Conservation (phyloP, 768 basidiomycete genomes). For the Tylopilus subfusipes region DNA sequence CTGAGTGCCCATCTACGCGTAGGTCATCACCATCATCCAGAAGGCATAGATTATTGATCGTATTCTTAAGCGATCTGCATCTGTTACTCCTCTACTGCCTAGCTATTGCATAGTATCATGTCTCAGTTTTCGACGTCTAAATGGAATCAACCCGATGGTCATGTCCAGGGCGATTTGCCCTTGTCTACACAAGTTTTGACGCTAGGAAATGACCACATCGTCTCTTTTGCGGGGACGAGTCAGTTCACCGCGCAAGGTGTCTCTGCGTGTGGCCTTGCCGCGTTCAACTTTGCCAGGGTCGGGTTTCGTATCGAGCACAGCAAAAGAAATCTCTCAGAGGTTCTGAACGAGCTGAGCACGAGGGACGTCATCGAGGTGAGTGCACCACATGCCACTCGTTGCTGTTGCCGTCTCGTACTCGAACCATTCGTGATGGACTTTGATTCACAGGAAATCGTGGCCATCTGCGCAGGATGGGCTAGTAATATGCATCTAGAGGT, state of each 20-base stretch:
- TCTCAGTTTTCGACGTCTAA: not conserved
- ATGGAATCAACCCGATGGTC: not conserved
- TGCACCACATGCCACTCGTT: not conserved
- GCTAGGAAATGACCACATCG: conserved; percentile 35
- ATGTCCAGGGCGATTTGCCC: not conserved
- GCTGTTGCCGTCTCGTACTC: not conserved
- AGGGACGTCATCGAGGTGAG: conserved; percentile 27
- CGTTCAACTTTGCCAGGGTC: conserved; percentile 59
- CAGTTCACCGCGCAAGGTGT: conserved; percentile 48
- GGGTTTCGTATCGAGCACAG: conserved; percentile 34
- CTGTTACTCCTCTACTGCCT: not conserved
- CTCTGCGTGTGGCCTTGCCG: conserved; percentile 65
- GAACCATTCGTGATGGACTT: not conserved
- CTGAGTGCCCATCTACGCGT: not conserved
- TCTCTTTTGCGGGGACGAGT: conserved; percentile 50
- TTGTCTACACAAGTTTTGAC: conserved; percentile 17
- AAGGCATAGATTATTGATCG: not conserved
- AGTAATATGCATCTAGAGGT: conserved; percentile 52
- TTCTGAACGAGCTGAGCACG: conserved; percentile 23
- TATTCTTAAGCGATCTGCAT: not conserved
- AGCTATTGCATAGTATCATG: conserved; percentile 1
- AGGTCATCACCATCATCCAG: not conserved
- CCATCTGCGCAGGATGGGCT: conserved; percentile 57
- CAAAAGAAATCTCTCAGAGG: conserved; percentile 3
- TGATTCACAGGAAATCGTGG: conserved; percentile 46